Evolutionary conservation across 2,329 filamentous ascomycete genomes (phyloP).

Genomic region (Cephalotrichum gorgonifer): DNA sequence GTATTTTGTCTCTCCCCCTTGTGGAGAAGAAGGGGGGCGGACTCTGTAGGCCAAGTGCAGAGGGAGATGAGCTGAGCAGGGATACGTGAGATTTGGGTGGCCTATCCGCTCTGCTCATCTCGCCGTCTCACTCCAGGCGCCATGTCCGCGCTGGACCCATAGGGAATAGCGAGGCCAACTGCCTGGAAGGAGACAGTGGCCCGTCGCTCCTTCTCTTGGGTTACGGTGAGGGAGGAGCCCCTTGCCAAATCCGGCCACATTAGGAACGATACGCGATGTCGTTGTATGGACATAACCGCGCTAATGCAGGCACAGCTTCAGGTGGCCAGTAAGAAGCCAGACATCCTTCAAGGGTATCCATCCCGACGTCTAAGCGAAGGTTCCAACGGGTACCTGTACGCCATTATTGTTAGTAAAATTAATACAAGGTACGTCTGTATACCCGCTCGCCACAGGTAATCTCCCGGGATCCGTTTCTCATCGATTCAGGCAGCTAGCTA

Average conservation of each 20-base stretch:
- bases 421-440: neutral
- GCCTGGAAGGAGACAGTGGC: neutral
- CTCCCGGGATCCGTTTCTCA: neutral
- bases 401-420: neutral
- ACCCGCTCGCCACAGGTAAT: neutral
- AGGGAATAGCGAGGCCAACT: no score
- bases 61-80: neutral
- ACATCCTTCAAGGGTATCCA: neutral
- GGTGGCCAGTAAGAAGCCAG: neutral
- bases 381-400: neutral
- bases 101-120: neutral
- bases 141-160: neutral
- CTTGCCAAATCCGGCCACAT: no score
- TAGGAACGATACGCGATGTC: no score
- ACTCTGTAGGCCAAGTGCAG: neutral
- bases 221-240: no score
- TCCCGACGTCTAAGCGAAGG: neutral
- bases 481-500: no score
- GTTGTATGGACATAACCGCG: neutral
- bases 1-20: no score
- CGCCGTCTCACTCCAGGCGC: neutral
- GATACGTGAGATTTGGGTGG: neutral
- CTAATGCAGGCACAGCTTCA: neutral
- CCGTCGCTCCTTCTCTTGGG: neutral
- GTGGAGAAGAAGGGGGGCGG: neutral